Base-by-base conservation (phyloP, 73 alveolate genomes). In the Paramecium sonneborni region DNA sequence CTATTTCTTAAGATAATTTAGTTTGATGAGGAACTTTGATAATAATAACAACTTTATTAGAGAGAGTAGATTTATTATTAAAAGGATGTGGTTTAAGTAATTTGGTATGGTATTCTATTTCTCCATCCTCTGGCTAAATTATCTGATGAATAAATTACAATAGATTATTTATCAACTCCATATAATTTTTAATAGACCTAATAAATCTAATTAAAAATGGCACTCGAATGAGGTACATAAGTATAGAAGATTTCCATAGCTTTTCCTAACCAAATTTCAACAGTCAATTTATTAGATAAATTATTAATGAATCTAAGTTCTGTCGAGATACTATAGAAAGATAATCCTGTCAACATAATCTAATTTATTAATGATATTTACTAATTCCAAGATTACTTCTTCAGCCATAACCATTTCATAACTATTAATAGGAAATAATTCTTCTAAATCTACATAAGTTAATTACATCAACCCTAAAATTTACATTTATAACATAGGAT, bases 331-430 rank as follows among this genome's bases (percentile, higher is more conserved):
- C 90, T 79, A 44, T 79, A 79, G 15, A 79, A 79, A 41, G 76
- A n/a, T 24, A 79, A 79, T 10, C 90, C 90, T 23, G 90, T 46
- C 6, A 79, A 21, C 90, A 79, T 79, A 15, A 72, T 72, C 86
- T 72, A 72, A 35, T 34, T 1, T 9, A 12, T 35, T 34, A 35
- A 12, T 5, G 3, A 32, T 20, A 30, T 67, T 30, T 79, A 79
- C 90, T 79, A 79, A 79, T 79, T 79, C 90, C 24, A 79, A 41
- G 12, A 79, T 79, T 23, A 79, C 90, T 79, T 79, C 90, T 46
- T 79, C 90, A 3, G 90, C 90, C 44, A 79, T 79, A 1, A 79
- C 90, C 90, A 79, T 79, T 46, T 79, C 90, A 79, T 35, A 79
- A 23, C 55, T 30, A 79, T 46, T 79, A 10, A 79, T 79, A n/a